phyloP scores from a whole-genome alignment of 164 flowering plant genomes.

The Cinnamomum chago region DNA sequence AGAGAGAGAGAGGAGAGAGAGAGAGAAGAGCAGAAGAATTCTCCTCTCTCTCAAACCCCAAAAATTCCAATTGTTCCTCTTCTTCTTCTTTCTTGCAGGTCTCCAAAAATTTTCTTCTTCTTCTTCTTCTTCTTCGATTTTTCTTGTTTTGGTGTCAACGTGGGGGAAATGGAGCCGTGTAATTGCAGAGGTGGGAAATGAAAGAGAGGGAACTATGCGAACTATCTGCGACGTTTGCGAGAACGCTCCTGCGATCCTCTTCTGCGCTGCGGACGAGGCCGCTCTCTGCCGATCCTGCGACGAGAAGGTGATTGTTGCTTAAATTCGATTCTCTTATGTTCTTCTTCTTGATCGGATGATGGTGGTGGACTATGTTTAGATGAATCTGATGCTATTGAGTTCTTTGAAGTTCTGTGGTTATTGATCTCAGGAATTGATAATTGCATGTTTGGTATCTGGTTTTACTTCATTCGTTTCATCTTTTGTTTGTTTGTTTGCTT shows the following conservation, averaged over 20 bases:
- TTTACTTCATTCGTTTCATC: background rate
- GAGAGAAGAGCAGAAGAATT: background rate
- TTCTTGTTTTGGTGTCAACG: background rate
- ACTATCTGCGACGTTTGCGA: conserved; percentile 78
- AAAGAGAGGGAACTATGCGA: conserved; percentile 46
- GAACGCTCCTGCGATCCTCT: conserved; percentile 64
- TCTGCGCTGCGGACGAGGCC: conserved; percentile 87
- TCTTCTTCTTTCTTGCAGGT: background rate
- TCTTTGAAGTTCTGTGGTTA: background rate
- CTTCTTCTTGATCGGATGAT: background rate
- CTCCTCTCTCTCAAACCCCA: background rate
- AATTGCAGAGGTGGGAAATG: conserved; percentile 18
- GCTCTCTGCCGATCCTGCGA: conserved; percentile 75
- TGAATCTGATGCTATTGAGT: background rate
- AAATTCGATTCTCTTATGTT: background rate
- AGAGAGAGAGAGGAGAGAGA: background rate
- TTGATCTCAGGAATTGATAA: background rate
- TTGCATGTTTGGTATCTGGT: background rate
- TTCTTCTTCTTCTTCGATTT: too few relatives aligned
- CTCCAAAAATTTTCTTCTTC: background rate
- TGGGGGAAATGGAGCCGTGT: background rate
- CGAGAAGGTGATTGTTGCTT: conserved; percentile 7
- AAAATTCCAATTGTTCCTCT: background rate
- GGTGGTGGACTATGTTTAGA: background rate
- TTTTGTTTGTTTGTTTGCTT: background rate